A percentile compares a stretch with the other conserved stretches of the same genome.
These are phyloP conservation scores for Paraphoma chrysanthemicola DNA, from an alignment of 2,329 filamentous ascomycete species.

Conservation along the genomic window DNA sequence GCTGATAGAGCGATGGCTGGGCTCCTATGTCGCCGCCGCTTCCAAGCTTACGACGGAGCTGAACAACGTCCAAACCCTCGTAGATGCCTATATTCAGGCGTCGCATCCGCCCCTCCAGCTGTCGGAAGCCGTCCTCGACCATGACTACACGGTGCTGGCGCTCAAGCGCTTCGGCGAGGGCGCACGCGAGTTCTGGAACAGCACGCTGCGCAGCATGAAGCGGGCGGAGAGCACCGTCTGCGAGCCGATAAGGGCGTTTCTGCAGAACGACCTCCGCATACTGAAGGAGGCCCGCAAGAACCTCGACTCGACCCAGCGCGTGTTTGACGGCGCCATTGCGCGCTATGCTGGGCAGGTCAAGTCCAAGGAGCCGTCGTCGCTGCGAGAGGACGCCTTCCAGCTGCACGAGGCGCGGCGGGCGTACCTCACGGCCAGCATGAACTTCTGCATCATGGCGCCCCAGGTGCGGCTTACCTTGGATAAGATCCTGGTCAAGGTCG, in stretches of 20 bases:
- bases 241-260: constrained; percentile 81
- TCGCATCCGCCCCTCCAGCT: constrained; percentile 76
- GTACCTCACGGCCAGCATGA: constrained; percentile 91
- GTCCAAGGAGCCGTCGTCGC: constrained; percentile 87
- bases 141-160: constrained; percentile 91
- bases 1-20: constrained; percentile 90
- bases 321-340: constrained; percentile 80
- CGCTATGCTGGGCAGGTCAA: constrained; percentile 87
- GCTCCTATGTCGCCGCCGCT: constrained; percentile 69
- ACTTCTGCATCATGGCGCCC: constrained; percentile 87
- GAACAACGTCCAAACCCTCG: constrained; percentile 76
- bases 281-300: constrained; percentile 84
- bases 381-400: constrained; percentile 94
- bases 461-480: constrained; percentile 86
- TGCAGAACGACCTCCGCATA: constrained; percentile 77
- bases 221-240: constrained; percentile 78
- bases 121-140: constrained; percentile 86
- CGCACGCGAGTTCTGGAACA: constrained; percentile 85
- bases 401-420: constrained; percentile 90
- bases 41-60: constrained; percentile 70
- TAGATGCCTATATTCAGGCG: constrained; percentile 77
- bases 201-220: constrained; percentile 75
- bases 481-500: constrained; percentile 82
- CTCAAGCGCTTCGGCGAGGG: constrained; percentile 86
- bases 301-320: constrained; percentile 81